These are phyloP conservation scores for Suillus brevipes DNA, from an alignment of 768 basidiomycete genomes.

Conservation along the genomic window DNA sequence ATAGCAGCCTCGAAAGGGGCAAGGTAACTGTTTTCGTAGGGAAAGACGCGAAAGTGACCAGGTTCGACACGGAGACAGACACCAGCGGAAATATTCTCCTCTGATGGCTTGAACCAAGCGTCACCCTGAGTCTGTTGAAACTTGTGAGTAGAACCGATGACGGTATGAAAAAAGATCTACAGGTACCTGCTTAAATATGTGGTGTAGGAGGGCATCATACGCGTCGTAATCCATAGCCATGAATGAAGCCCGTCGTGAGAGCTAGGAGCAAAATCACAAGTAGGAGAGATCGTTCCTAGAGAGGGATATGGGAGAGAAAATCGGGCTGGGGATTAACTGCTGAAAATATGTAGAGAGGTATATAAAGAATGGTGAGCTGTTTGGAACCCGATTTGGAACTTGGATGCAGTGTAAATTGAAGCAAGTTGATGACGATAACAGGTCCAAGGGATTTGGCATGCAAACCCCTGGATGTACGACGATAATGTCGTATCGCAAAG, in stretches of 20 bases:
- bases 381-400: not conserved
- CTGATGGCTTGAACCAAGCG: conserved; percentile 84
- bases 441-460: not conserved
- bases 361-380: conserved; percentile 6
- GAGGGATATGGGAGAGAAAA: conserved; percentile 5
- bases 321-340: not conserved
- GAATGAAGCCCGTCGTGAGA: not conserved
- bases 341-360: conserved; percentile 14
- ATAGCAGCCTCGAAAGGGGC: conserved; percentile 83
- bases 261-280: not conserved
- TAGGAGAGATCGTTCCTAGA: conserved; percentile 1
- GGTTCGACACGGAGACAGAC: conserved; percentile 73
- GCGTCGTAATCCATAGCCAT: conserved; percentile 62
- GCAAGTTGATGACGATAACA: not conserved
- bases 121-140: conserved; percentile 69
- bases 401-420: not conserved
- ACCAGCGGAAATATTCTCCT: conserved; percentile 78
- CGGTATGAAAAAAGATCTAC: not conserved
- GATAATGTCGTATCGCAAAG: not conserved
- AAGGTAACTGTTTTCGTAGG: conserved; percentile 80
- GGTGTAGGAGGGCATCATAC: conserved; percentile 77
- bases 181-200: conserved; percentile 72
- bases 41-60: conserved; percentile 77
- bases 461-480: not conserved
- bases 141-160: not conserved